Base-by-base conservation (phyloP, 2,329 filamentous ascomycete species). In the Pyricularia pennisetigena region DNA sequence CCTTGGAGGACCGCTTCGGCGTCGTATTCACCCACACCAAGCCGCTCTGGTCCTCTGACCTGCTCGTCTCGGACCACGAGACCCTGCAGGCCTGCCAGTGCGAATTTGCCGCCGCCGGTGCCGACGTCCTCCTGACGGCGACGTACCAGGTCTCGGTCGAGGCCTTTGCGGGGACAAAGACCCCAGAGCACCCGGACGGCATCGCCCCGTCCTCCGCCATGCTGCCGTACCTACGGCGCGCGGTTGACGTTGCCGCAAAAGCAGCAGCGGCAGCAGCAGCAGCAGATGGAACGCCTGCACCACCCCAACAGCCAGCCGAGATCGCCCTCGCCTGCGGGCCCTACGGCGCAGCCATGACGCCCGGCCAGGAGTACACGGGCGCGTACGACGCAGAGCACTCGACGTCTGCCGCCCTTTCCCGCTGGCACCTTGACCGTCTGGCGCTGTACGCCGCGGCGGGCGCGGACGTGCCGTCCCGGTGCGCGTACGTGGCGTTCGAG, bases 31-130 rank as follows among this genome's bases (percentile, higher is more conserved):
- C 79, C 67, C 75, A 78, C 30, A 74, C 78, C 54, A 85, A 82
- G 9, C 89, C 88, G 0, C 82, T 91, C 57, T 91, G 89, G 89
- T 90, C 89, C 0, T 88, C 87, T 0, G 84, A 90, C 73, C 81
- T 90, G 6, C 82, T 91, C n/a, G 73, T 90, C 67, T 79, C 82
- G 49, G 79, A 83, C 71, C 82, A 80, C 2, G 71, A 78, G 8
- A 86, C 82, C 0, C 81, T 90, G 9, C 76, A 81, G 69, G 77
- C 77, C 32, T 88, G 85, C 74, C 88, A 90, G 73, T 73, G 74
- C 67, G 83, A 84, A 71, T 90, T 90, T 74, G 81, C 78, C 67
- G 69, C 73, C 8, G 82, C 85, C 1, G 87, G 86, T 49, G 84
- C 85, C 68, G 86, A 91, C 73, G 80, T 91, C 30, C 76, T 91